These are phyloP conservation scores for Chlamydomonas applanata DNA, from an alignment of 139 green algal genomes.

Conservation along the genomic window DNA sequence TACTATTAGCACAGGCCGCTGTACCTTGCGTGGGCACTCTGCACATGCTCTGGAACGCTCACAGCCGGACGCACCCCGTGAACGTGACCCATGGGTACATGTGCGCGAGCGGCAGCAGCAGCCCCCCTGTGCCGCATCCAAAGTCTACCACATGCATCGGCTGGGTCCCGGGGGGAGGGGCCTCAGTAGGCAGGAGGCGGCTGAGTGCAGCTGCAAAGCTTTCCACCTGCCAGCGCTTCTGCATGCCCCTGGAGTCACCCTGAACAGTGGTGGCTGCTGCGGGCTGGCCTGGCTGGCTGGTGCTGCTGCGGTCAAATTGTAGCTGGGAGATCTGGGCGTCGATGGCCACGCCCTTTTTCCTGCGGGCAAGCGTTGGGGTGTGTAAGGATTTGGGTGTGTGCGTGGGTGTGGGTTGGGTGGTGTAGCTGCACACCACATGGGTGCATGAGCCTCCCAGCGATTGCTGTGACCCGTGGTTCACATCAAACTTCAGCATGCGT, in stretches of 20 bases:
- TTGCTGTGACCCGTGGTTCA: no score
- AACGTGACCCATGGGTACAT: slow-evolving; percentile 57
- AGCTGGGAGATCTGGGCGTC: slow-evolving; percentile 28
- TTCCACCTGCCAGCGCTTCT: slow-evolving; percentile 53
- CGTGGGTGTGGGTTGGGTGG: no score
- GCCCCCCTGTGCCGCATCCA: slow-evolving; percentile 65
- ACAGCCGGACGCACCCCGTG: slow-evolving; percentile 19
- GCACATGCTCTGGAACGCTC: neutral
- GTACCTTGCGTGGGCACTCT: no score
- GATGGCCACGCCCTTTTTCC: slow-evolving; percentile 21
- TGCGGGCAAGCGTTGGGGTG: neutral
- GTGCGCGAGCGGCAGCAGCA: slow-evolving; percentile 64
- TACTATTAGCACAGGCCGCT: no score
- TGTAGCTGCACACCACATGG: no score
- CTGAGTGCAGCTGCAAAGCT: slow-evolving; percentile 54
- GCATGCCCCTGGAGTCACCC: neutral
- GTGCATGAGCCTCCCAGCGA: no score
- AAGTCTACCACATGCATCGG: slow-evolving; percentile 66
- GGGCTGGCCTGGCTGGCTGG: neutral
- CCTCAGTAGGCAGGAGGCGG: slow-evolving; percentile 28
- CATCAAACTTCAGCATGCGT: no score
- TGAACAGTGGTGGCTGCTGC: neutral
- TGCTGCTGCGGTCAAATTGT: slow-evolving; percentile 7
- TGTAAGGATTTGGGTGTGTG: no score
- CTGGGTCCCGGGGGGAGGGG: neutral